phyloP scores from a whole-genome alignment of 805 yeast genomes.

The Kluyveromyces dobzhanskii region DNA sequence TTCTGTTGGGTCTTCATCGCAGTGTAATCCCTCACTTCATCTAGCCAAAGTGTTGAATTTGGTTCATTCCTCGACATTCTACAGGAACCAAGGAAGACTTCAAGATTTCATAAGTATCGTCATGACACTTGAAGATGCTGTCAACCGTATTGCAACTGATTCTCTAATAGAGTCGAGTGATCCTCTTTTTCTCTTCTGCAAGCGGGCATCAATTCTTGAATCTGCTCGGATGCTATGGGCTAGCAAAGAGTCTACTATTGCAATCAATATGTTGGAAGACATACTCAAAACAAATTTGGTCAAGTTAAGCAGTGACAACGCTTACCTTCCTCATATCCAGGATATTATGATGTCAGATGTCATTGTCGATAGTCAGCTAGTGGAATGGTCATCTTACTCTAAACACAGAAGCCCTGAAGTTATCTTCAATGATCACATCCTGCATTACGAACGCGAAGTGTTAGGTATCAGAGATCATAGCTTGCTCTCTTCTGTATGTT shows the following conservation, averaged over 20 bases:
- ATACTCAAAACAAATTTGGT: slow-evolving; percentile 13
- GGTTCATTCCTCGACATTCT: not conserved
- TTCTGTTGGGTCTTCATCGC: not conserved
- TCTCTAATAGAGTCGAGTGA: not conserved
- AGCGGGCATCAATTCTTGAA: not conserved
- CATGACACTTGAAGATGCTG: not conserved
- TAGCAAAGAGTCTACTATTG: slow-evolving; percentile 44
- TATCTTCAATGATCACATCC: slow-evolving; percentile 51
- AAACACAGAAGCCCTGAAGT: slow-evolving; percentile 55
- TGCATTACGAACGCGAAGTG: slow-evolving; percentile 20
- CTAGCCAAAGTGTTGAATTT: not conserved
- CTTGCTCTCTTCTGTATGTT: slow-evolving; percentile 41
- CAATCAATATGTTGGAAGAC: slow-evolving; percentile 46
- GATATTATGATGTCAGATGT: slow-evolving; percentile 1
- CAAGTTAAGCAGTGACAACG: not conserved
- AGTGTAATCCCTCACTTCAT: not conserved
- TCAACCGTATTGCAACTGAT: not conserved
- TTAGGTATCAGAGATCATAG: slow-evolving; percentile 14
- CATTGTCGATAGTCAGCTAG: slow-evolving; percentile 25
- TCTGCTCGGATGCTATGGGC: slow-evolving; percentile 61
- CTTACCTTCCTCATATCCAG: too few relatives aligned
- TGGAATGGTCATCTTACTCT: slow-evolving; percentile 66
- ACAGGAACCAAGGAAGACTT: not conserved
- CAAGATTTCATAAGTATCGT: slow-evolving; percentile 2
- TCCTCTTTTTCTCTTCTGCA: not conserved